Evolutionary conservation across 352 stramenopile genomes (phyloP), one percentile per base, ranked within the genome.

Genomic region (Phytophthora lateralis): DNA sequence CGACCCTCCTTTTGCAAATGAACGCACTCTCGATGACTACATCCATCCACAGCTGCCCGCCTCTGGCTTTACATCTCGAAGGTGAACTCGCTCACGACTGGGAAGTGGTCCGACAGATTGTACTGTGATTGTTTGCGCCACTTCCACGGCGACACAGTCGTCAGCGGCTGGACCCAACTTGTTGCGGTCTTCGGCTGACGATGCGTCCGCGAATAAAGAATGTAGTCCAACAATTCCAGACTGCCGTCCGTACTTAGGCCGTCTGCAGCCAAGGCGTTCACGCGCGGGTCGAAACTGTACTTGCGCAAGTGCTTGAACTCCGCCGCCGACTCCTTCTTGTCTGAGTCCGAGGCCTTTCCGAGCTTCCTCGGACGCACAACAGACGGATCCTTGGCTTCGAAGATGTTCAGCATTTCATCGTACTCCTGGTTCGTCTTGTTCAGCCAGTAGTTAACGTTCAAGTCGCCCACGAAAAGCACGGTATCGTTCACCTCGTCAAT

Each of bases 381-480:
- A 4, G 77, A 78, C 15, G 81, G 66, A 50, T 93, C 81, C 1
- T 72, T 63, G 3, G 75, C 78, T 35, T 82, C 76, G 18, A 93
- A 77, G 12, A 90, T 70, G 12, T 73, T 50, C 27, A 93, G 69
- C 84, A 93, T 91, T 61, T 93, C 84, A 62, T 91, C 81, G 61
- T 93, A 93, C 72, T 93, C 84, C 30, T 77, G 53, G 35, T 87
- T 88, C 5, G 73, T 78, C 59, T 78, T 78, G 68, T 90, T 90
- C 51, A 90, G 66, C 80, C 80, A 90, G 51, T 76, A 89, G 68
- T 92, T 77, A 44, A 93, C 81, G 52, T 93, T 93, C 55, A 93
- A 41, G 47, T 93, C 84, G 12, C 84, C 82, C 6, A 84, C 71
- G 45, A 88, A 76, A 27, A 91, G 29, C 42, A 93, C 80, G 15